Base-by-base conservation (phyloP, 805 yeast genomes). In the Zygotorulaspora chibaensis region DNA sequence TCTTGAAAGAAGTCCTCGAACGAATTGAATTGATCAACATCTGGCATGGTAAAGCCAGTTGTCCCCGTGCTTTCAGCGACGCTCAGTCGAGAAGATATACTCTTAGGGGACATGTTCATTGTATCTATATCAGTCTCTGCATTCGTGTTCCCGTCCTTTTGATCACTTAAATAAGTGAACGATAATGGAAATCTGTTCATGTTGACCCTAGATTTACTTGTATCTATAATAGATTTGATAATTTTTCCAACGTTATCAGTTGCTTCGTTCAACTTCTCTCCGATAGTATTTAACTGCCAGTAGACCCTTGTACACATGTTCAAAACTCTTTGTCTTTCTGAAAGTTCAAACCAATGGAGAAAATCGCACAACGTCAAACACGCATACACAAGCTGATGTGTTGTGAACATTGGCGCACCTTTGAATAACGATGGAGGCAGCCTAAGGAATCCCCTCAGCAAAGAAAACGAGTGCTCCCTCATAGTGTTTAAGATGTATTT, bases 1-100 rank as follows among this genome's bases (percentile, higher is more conserved):
- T 72, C 80, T 42, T 73, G 76, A 61, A 78, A 78, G 58, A 78
- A 78, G 42, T 78, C 82, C 49, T 78, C 82, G 55, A 78, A 78
- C 2, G 75, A 73, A 43, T 70, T 72, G 53, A 77, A 75, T 38
- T 71, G 71, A 1, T 75, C 66, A 8, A 73, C 72, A 51, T 75
- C 79, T 2, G 77, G 77, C n/a, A 74, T 56, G 27, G 51, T 47
- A 39, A 55, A 53, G 45, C 51, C 37, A 12, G 47, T 50, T 25
- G 48, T 35, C 23, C 42, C 16, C 25, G 43, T 23, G 38, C 46
- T 47, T 25, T 47, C 43, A 8, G 45, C 43, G 9, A 48, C 42
- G 23, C 53, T 50, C 5, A 33, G 47, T 8, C 47, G 53, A 18
- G 58, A 52, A 31, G 30, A 35, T 8, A 31, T 40, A 13, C 43